Percentiles rank a stretch among this genome's conserved stretches.
phyloP scores from a whole-genome alignment of 2,329 filamentous ascomycete species.

The Bipolaris victoriae region DNA sequence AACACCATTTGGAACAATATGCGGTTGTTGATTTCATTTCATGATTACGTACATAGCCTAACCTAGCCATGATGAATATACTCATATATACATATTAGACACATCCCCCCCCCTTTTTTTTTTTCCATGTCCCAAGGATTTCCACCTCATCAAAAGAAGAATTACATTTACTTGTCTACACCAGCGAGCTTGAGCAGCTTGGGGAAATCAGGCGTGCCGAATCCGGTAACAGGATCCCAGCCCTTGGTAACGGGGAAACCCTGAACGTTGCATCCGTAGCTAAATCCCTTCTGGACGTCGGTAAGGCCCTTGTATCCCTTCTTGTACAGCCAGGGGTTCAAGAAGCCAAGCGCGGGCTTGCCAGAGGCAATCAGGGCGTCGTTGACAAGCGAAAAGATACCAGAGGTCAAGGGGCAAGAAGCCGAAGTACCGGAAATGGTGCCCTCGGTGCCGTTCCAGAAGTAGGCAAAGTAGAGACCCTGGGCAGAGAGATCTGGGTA shows the following conservation, averaged over 20 bases:
- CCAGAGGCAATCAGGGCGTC: constrained; percentile 62
- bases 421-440: constrained; percentile 61
- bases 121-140: background rate
- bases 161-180: constrained; percentile 14
- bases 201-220: constrained; percentile 42
- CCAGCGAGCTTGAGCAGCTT: constrained; percentile 36
- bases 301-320: constrained; percentile 56
- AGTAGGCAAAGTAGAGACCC: constrained; percentile 57
- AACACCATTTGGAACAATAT: background rate
- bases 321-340: constrained; percentile 67
- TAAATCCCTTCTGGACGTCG: constrained; percentile 53
- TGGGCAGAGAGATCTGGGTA: constrained; percentile 69
- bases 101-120: background rate
- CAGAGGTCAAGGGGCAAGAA: constrained; percentile 64
- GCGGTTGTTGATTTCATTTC: background rate
- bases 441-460: constrained; percentile 50
- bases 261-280: constrained; percentile 48
- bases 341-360: constrained; percentile 60
- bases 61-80: background rate
- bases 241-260: constrained; percentile 45
- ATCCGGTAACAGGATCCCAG: constrained; percentile 50
- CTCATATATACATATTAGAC: background rate
- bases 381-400: constrained; percentile 67
- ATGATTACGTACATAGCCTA: background rate
- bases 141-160: background rate